Conservation (phyloP, 352 stramenopile genomes). For the Pythium aphanidermatum region DNA sequence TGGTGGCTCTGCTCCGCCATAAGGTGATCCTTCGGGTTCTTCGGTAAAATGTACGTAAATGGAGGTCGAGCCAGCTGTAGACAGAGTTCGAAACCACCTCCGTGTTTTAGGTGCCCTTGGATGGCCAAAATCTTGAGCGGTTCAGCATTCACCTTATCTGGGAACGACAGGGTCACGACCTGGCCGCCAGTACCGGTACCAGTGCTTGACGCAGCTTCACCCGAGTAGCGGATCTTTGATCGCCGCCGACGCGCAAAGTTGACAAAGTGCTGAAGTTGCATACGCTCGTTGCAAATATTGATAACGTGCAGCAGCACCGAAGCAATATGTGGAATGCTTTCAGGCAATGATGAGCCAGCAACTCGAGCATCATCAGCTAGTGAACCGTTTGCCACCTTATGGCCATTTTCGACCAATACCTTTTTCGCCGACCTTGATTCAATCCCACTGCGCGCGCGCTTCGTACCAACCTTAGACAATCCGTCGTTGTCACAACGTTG, state of each 20-base stretch:
- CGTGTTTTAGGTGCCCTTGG: slow-evolving; percentile 73
- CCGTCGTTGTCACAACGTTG: slow-evolving; percentile 28
- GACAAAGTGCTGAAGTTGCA: slow-evolving; percentile 84
- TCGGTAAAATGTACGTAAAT: slow-evolving; percentile 67
- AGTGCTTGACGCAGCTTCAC: slow-evolving; percentile 52
- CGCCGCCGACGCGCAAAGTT: slow-evolving; percentile 81
- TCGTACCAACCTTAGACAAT: slow-evolving; percentile 39
- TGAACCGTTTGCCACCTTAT: slow-evolving; percentile 6
- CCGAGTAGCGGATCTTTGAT: slow-evolving; percentile 78
- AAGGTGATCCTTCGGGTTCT: slow-evolving; percentile 47
- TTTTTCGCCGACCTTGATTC: slow-evolving; percentile 29
- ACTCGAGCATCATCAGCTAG: slow-evolving; percentile 22
- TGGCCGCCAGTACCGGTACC: slow-evolving; percentile 64
- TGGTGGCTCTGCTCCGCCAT: slow-evolving; percentile 62
- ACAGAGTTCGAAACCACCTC: slow-evolving; percentile 70
- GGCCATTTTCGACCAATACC: slow-evolving; percentile 4
- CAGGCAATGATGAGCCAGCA: neutral
- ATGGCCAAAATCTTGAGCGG: slow-evolving; percentile 73
- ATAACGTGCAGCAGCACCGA: slow-evolving; percentile 79
- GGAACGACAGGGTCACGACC: slow-evolving; percentile 82
- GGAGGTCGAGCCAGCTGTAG: slow-evolving; percentile 54
- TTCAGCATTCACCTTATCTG: slow-evolving; percentile 79
- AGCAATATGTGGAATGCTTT: slow-evolving; percentile 54
- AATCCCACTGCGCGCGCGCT: slow-evolving; percentile 15
- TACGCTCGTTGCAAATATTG: slow-evolving; percentile 78